Evolutionary conservation across 2,329 filamentous ascomycete genomes (phyloP).

Genomic region (Trichoderma sp.): DNA sequence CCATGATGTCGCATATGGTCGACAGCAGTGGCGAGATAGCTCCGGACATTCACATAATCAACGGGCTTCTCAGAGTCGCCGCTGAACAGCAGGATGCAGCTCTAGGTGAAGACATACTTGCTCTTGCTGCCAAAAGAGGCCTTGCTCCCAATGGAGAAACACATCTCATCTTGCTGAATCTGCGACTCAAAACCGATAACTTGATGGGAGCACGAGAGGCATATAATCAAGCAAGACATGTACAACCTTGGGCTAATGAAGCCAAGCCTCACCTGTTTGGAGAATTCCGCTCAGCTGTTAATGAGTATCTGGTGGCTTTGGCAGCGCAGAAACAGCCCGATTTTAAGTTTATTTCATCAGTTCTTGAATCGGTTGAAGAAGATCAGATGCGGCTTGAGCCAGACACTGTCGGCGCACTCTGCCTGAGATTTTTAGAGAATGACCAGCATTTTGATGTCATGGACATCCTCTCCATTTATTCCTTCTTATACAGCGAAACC

Average conservation of each 20-base stretch:
- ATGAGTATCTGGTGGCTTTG: constrained; percentile 72
- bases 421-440: constrained; percentile 71
- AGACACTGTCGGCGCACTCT: constrained; percentile 74
- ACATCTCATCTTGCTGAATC: constrained; percentile 73
- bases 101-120: constrained; percentile 73
- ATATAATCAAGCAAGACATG: constrained; percentile 54
- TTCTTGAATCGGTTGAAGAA: constrained; percentile 74
- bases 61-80: constrained; percentile 73
- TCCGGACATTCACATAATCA: constrained; percentile 74
- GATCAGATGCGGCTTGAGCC: constrained; percentile 71
- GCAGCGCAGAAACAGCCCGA: constrained; percentile 63
- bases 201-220: constrained; percentile 69
- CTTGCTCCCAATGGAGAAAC: constrained; percentile 72
- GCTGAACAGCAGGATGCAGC: constrained; percentile 71
- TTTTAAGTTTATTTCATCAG: constrained; percentile 71
- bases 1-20: constrained; percentile 74
- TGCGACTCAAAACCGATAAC: constrained; percentile 74
- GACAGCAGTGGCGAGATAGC: constrained; percentile 54
- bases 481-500: constrained; percentile 68
- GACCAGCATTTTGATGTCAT: constrained; percentile 80
- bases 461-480: constrained; percentile 78
- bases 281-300: constrained; percentile 66
- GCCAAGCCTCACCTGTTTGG: constrained; percentile 48
- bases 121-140: constrained; percentile 65
- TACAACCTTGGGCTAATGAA: constrained; percentile 47